Percentiles rank a stretch among this genome's conserved stretches.
Conservation (phyloP, 257 asterid genomes). For the Petunia secreta region DNA sequence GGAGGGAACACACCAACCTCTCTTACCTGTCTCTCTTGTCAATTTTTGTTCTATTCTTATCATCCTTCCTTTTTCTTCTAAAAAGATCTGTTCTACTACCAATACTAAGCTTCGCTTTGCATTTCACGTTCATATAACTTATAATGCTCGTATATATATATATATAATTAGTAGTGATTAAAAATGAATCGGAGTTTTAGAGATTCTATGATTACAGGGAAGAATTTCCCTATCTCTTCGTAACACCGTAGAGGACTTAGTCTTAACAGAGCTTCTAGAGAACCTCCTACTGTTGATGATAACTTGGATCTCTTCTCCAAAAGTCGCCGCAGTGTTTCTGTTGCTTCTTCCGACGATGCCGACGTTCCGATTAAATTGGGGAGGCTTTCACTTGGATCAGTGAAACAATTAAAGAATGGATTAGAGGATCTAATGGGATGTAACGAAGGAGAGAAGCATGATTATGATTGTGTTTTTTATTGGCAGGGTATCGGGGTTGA, state of each 20-base stretch:
- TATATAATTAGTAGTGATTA: background rate
- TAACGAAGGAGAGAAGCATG: conserved; percentile 52
- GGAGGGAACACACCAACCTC: conserved; percentile 25
- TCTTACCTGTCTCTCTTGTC: conserved; percentile 22
- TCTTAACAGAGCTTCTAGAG: conserved; percentile 43
- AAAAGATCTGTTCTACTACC: conserved; percentile 5
- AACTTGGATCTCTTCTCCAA: conserved; percentile 88
- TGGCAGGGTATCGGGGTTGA: too few relatives aligned
- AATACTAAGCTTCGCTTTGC: background rate
- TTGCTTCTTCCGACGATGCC: conserved; percentile 43
- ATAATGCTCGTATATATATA: background rate
- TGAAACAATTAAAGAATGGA: conserved; percentile 39
- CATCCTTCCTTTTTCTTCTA: background rate
- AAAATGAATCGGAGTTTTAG: conserved; percentile 70
- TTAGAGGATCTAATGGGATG: conserved; percentile 46
- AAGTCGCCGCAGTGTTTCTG: conserved; percentile 71
- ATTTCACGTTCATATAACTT: background rate
- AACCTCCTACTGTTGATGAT: conserved; percentile 46
- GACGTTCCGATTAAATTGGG: conserved; percentile 44
- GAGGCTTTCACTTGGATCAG: conserved; percentile 48
- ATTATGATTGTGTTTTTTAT: conserved; percentile 41
- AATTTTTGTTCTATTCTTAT: conserved; percentile 10
- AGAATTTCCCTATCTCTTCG: conserved; percentile 42
- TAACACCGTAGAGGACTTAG: conserved; percentile 79
- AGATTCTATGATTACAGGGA: conserved; percentile 56